phyloP scores from a whole-genome alignment of 2,329 filamentous ascomycete genomes.

The Ophiosphaerella narmari region DNA sequence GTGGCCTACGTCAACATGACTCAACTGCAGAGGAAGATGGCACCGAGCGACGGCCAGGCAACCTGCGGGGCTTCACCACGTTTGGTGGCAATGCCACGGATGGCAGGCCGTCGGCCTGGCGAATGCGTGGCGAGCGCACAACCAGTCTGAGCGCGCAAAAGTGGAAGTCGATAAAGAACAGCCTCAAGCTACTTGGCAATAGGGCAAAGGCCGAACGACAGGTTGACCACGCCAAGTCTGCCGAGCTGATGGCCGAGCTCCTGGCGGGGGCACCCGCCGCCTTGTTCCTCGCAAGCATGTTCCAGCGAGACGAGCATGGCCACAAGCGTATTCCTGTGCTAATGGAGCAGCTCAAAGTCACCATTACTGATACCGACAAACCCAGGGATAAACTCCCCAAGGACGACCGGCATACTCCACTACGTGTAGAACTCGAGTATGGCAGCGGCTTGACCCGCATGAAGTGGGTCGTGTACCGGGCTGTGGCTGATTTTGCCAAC shows the following conservation, averaged over 20 bases:
- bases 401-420: constrained; percentile 74
- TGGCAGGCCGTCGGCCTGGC: constrained; percentile 50
- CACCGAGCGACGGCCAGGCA: constrained; percentile 48
- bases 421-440: constrained; percentile 93
- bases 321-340: constrained; percentile 94
- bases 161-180: constrained; percentile 93
- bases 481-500: constrained; percentile 87
- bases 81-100: constrained; percentile 44
- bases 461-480: constrained; percentile 92
- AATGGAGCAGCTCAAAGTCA: constrained; percentile 90
- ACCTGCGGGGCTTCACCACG: constrained; percentile 54
- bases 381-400: constrained; percentile 20
- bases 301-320: constrained; percentile 94
- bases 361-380: constrained; percentile 75
- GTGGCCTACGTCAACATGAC: constrained; percentile 42
- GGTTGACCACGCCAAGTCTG: constrained; percentile 92
- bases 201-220: constrained; percentile 81
- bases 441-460: constrained; percentile 93
- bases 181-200: constrained; percentile 75
- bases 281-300: constrained; percentile 94
- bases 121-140: constrained; percentile 52
- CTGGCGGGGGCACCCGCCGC: constrained; percentile 91
- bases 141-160: constrained; percentile 67
- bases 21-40: constrained; percentile 37
- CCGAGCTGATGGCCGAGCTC: constrained; percentile 93